Evolutionary conservation across 129 eudicot genomes (phyloP).

Genomic region (Apium graveolens): DNA sequence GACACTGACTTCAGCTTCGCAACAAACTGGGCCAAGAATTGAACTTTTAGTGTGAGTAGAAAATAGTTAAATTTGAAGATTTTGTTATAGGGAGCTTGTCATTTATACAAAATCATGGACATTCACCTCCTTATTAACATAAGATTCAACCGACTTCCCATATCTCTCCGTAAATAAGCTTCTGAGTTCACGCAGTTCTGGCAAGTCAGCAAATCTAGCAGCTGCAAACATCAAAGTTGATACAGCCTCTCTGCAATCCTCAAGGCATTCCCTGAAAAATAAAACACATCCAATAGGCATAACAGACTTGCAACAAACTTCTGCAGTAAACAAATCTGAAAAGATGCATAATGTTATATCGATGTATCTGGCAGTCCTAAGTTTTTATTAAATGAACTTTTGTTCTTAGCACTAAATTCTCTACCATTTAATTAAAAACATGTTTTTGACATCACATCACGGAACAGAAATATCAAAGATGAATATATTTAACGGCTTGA

Average conservation of each 20-base stretch:
- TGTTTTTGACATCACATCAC: not conserved
- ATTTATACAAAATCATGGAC: not conserved
- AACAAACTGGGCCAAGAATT: slow-evolving; percentile 33
- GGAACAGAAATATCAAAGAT: not conserved
- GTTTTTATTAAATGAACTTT: not conserved
- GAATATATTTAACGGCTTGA: not conserved
- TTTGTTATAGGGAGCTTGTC: not conserved
- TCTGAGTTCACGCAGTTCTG: slow-evolving; percentile 76
- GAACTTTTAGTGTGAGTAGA: not conserved
- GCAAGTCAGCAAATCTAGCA: slow-evolving; percentile 88
- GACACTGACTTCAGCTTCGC: slow-evolving; percentile 45
- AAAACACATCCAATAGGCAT: not conserved
- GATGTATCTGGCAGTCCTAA: not conserved
- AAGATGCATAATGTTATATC: not conserved
- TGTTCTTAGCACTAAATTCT: not conserved
- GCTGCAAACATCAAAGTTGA: slow-evolving; percentile 79
- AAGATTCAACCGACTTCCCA: slow-evolving; percentile 51
- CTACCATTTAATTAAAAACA: not conserved
- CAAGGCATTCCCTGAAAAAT: slow-evolving; percentile 81
- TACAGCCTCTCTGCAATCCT: slow-evolving; percentile 69
- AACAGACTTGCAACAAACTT: not conserved
- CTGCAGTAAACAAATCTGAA: not conserved
- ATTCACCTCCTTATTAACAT: slow-evolving; percentile 27
- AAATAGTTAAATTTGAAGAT: not conserved
- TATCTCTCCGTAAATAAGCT: slow-evolving; percentile 52